Evolutionary conservation across 129 eudicot genomes (phyloP), one percentile per base, ranked within the genome.

Genomic region (Erigeron canadensis): DNA sequence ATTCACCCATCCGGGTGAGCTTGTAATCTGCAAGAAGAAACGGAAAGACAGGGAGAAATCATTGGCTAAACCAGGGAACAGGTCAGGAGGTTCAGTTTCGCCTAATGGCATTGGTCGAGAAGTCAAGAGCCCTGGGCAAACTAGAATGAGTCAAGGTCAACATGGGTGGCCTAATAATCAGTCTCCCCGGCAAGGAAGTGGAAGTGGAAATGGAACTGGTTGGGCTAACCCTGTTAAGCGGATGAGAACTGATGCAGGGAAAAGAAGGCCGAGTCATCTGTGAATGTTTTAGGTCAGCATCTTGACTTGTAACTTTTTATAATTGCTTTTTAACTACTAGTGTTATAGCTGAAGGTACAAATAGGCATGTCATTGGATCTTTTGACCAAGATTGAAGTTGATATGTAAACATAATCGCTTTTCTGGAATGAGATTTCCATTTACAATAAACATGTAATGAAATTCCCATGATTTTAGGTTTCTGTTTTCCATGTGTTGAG

Each of bases 201-300:
- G 67, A 15, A 40, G 46, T 15, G 46, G 68, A n/a, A 41, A 28
- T 39, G 68, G 68, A 34, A 17, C 18, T 40, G 89, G 96, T 8
- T 92, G 98, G 98, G 89, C 98, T 17, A 92, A 92, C 75, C 96
- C 98, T n/a, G 98, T 92, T 39, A 92, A 92, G 85, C 82, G 80
- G 61, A 80, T 87, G 95, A 81, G 98, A 75, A 89, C 96, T 3
- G 98, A 85, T 75, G 83, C 95, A 17, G 96, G 89, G 28, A 92
- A 88, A 75, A 79, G 96, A 72, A 78, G 96, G 5, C 98, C 96
- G 10, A 92, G 98, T 77, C 91, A 89, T 69, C 55, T 84, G 38
- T 88, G 82, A 88, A 17, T 16, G 64, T 28, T 56, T 56, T 44
- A 55, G 70, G 74, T 64, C 57, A 66, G 80, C 47, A 34, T 63